Percentiles rank a stretch among this genome's conserved stretches.
Evolutionary conservation across 805 yeast species (phyloP).

Genomic region (Tetrapisispora namnaoensis): DNA sequence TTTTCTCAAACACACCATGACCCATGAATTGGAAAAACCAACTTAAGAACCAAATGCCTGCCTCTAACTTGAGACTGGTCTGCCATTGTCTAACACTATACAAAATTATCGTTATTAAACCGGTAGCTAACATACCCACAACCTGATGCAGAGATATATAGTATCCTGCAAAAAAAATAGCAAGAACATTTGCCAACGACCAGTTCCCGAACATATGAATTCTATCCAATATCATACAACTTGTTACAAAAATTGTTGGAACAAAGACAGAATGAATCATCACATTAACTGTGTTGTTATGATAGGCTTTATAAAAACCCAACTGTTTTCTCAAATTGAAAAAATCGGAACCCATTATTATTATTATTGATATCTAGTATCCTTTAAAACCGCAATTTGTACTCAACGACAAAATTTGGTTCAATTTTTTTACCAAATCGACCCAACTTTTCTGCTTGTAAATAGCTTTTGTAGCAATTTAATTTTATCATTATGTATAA

Average conservation of each 20-base stretch:
- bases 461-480: too few species aligned
- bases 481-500: too few species aligned
- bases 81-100: not conserved
- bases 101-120: constrained; percentile 30
- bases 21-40: constrained; percentile 88
- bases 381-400: too few species aligned
- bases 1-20: constrained; percentile 69
- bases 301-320: constrained; percentile 52
- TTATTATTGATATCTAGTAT: too few species aligned
- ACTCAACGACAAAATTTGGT: too few species aligned
- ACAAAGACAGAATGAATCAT: constrained; percentile 69
- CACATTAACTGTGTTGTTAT: constrained; percentile 50
- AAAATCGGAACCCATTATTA: not conserved
- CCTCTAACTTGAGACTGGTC: not conserved
- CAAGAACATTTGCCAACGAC: not conserved
- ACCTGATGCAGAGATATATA: constrained; percentile 49
- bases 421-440: too few species aligned
- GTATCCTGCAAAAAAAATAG: constrained; percentile 41
- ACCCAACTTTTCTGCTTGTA: too few species aligned
- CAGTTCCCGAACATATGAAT: constrained; percentile 8
- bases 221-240: constrained; percentile 21
- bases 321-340: constrained; percentile 33
- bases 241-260: constrained; percentile 59
- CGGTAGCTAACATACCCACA: constrained; percentile 39
- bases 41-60: constrained; percentile 38